Percentiles rank a stretch among this genome's conserved stretches.
These are phyloP conservation scores for Apiospora kogelbergensis DNA, from an alignment of 2,329 filamentous ascomycete species.

Conservation along the genomic window DNA sequence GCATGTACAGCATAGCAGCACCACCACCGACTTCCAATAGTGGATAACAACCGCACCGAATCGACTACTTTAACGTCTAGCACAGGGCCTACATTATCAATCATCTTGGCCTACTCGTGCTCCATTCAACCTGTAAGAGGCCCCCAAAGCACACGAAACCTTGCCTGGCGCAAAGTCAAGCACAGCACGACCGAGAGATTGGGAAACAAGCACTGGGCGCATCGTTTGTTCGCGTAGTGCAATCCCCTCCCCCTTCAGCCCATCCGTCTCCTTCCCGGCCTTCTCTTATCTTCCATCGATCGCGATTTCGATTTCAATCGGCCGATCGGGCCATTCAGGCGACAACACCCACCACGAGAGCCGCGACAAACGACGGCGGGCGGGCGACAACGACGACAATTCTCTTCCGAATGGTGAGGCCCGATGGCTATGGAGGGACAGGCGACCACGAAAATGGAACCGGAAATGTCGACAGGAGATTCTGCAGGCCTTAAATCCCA, in stretches of 20 bases:
- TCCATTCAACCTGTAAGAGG: constrained; percentile 1
- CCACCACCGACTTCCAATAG: neutral
- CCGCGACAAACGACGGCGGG: neutral
- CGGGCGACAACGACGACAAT: neutral
- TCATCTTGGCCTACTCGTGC: neutral
- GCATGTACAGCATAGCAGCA: neutral
- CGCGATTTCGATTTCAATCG: constrained; percentile 4
- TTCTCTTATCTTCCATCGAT: neutral
- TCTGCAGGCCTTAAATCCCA: constrained; percentile 3
- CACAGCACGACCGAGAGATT: neutral
- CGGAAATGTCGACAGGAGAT: constrained; percentile 1
- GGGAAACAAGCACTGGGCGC: neutral
- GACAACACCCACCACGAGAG: neutral
- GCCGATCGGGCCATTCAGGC: neutral
- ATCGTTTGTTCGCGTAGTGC: neutral
- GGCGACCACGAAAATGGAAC: constrained; percentile 7
- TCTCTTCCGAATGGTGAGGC: constrained; percentile 1
- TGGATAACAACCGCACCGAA: neutral
- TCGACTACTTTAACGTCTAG: constrained; percentile 3
- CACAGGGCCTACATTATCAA: constrained; percentile 2
- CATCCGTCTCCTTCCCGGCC: neutral
- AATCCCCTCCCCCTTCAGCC: neutral
- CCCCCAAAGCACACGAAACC: constrained; percentile 5
- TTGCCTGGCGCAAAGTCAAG: constrained; percentile 7
- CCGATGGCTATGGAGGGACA: neutral